Evolutionary conservation across 176 grass and related monocot species (phyloP).

Genomic region (Neostapfia colusana): DNA sequence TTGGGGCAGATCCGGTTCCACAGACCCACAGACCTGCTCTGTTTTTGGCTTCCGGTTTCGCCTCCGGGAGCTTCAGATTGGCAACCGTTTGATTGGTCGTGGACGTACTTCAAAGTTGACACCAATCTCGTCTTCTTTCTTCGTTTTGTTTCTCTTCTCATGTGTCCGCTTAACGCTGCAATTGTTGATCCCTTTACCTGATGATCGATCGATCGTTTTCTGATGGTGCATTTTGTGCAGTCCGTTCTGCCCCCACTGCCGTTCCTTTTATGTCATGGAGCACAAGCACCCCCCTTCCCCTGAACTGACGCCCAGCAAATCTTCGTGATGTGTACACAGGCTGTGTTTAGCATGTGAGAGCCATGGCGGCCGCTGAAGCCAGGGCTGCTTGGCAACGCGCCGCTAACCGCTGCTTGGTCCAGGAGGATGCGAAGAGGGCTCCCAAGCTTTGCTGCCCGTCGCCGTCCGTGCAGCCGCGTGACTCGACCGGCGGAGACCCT

Average conservation of each 20-base stretch:
- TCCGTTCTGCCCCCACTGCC: too few relatives aligned
- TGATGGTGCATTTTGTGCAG: not conserved
- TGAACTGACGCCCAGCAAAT: too few relatives aligned
- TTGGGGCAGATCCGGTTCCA: slow-evolving; percentile 1
- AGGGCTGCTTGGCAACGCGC: slow-evolving; percentile 92
- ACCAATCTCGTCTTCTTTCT: not conserved
- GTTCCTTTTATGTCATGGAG: too few relatives aligned
- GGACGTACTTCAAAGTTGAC: not conserved
- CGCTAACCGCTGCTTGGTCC: slow-evolving; percentile 80
- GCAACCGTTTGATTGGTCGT: not conserved
- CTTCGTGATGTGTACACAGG: not conserved
- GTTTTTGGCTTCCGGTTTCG: not conserved
- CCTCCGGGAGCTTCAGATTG: too few relatives aligned
- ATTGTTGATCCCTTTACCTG: not conserved
- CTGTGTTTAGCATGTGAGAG: slow-evolving; percentile 39
- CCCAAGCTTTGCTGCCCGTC: slow-evolving; percentile 68
- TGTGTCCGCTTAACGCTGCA: not conserved
- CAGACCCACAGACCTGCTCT: too few relatives aligned
- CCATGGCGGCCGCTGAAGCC: slow-evolving; percentile 92
- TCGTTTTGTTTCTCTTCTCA: not conserved
- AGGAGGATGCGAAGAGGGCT: slow-evolving; percentile 91
- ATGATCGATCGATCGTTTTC: not conserved
- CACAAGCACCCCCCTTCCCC: too few relatives aligned
- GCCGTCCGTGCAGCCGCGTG: slow-evolving; percentile 34
- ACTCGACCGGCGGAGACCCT: slow-evolving; percentile 29